Evolutionary conservation across 2,329 filamentous ascomycete genomes (phyloP), one percentile per base, ranked within the genome.

Genomic region (Ambrosiella beaveri): DNA sequence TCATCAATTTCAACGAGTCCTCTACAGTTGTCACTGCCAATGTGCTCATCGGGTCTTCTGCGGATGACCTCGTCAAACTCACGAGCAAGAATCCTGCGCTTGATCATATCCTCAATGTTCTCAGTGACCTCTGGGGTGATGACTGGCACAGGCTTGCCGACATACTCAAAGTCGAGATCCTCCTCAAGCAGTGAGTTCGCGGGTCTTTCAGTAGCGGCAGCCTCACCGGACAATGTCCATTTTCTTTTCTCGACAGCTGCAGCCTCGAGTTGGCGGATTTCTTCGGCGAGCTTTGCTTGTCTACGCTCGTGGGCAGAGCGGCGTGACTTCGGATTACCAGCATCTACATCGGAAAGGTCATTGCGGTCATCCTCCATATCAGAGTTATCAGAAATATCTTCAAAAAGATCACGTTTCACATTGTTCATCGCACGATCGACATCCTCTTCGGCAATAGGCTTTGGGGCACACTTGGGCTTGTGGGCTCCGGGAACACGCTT

Each of bases 161-260:
- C 82, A 65, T 94, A 83, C 71, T 98, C 93, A 67, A 97, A 98
- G 63, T 97, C 91, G 35, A 98, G 78, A 65, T 97, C 89, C 71
- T 97, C 82, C 67, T 97, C 90, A 1, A 98, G 80, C 1, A 98
- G 78, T 0, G 91, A 96, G 73, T 98, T 97, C 57, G 88, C 68
- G 0, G 93, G 93, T 40, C 93, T 80, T 64, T 93, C 88, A 0
- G 76, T 76, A 1, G 88, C 91, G 54, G 82, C 78, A 3, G 90
- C 90, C 75, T 98, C 93, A 66, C 93, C 93, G 8, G 85, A 79
- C 56, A 97, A 74, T 15, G 87, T 86, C 93, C 93, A 98, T 65
- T 91, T 82, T 60, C 89, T 84, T 71, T 95, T 94, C 37, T 87
- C 85, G 0, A 97, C 84, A 57, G 90, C 91, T 36, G 84, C 88